phyloP scores from a whole-genome alignment of 306 rosid genomes.

The Lathyrus oleraceus region DNA sequence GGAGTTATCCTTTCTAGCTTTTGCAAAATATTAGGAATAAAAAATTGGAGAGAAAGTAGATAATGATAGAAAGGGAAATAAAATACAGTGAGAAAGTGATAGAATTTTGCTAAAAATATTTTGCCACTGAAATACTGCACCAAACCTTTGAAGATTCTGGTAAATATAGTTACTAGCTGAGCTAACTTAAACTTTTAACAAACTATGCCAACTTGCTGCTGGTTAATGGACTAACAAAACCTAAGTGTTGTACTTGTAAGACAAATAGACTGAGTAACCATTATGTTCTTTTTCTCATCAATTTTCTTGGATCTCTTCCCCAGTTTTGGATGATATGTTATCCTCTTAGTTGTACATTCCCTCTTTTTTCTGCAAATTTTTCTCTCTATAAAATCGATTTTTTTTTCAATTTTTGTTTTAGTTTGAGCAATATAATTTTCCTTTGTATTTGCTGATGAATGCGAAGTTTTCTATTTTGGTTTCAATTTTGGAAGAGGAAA shows the following conservation, averaged over 20 bases:
- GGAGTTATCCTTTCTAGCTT: constrained; percentile 22
- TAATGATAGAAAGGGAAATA: constrained; percentile 4
- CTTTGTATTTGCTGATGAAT: neutral
- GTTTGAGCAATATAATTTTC: constrained; percentile 20
- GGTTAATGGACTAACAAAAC: neutral
- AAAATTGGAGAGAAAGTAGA: neutral
- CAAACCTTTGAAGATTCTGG: constrained; percentile 8
- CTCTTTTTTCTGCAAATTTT: constrained; percentile 7
- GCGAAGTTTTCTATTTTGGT: neutral
- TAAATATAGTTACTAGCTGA: constrained; percentile 1
- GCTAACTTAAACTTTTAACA: constrained; percentile 5
- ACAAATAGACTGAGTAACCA: neutral
- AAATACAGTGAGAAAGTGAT: neutral
- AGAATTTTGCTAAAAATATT: constrained; percentile 2
- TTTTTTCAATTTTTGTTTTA: neutral
- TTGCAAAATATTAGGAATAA: neutral
- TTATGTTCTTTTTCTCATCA: neutral
- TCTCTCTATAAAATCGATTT: neutral
- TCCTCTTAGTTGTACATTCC: constrained; percentile 1
- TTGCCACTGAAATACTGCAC: neutral
- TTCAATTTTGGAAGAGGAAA: no score
- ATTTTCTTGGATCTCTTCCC: neutral
- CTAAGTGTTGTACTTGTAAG: neutral
- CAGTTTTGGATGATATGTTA: constrained; percentile 6
- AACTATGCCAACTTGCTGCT: constrained; percentile 4